Percentiles rank a stretch among this genome's conserved stretches.
These are phyloP conservation scores for Xerocomus amazonicus DNA, from an alignment of 1,284 basidiomycete species.

Conservation along the genomic window DNA sequence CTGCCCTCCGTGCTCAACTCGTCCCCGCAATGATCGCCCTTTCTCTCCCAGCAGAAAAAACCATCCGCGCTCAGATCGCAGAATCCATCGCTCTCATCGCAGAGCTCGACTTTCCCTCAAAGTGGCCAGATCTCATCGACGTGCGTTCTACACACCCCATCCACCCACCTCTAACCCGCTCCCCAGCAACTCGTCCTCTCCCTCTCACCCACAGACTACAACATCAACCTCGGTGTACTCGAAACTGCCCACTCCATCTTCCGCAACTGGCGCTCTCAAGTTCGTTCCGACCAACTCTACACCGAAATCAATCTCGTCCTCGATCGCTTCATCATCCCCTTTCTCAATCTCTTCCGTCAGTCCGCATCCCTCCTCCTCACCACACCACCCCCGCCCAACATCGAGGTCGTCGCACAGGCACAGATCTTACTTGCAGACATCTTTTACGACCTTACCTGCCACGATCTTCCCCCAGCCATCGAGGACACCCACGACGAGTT, in stretches of 20 bases:
- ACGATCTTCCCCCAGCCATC: slow-evolving; percentile 92
- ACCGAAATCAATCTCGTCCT: slow-evolving; percentile 93
- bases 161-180: slow-evolving; percentile 14
- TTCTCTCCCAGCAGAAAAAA: slow-evolving; percentile 61
- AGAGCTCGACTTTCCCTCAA: slow-evolving; percentile 79
- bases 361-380: slow-evolving; percentile 53
- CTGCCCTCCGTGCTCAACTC: slow-evolving; percentile 61
- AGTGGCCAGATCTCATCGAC: slow-evolving; percentile 84
- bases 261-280: slow-evolving; percentile 86
- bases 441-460: slow-evolving; percentile 92
- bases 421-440: slow-evolving; percentile 82
- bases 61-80: slow-evolving; percentile 78
- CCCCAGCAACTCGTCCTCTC: slow-evolving; percentile 80
- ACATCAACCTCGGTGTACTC: slow-evolving; percentile 85
- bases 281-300: slow-evolving; percentile 86
- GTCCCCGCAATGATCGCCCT: slow-evolving; percentile 82
- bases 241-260: slow-evolving; percentile 97
- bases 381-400: slow-evolving; percentile 40
- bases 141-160: slow-evolving; percentile 44
- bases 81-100: slow-evolving; percentile 88
- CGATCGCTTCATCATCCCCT: slow-evolving; percentile 77
- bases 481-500: slow-evolving; percentile 87
- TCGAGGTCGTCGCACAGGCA: slow-evolving; percentile 60
- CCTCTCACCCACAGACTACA: slow-evolving; percentile 75
- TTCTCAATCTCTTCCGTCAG: slow-evolving; percentile 79